Percentiles rank a stretch among this genome's conserved stretches.
Conservation (phyloP, 495 filamentous ascomycete species). For the Durotheca rogersii region DNA sequence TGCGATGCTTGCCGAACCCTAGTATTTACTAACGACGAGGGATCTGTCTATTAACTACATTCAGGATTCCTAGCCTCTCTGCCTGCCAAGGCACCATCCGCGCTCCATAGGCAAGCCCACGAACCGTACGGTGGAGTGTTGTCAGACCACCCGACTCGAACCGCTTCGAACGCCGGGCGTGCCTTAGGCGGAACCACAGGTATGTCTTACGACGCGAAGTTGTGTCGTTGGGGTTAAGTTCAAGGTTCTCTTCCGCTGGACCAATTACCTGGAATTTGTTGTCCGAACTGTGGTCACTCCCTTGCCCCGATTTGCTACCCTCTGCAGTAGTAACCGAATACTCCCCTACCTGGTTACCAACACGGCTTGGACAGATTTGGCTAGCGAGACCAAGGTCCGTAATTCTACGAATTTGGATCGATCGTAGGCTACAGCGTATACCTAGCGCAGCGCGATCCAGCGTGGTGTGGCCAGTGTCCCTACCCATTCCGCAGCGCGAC, state of each 20-base stretch:
- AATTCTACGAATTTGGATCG: constrained; percentile 28
- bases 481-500: constrained; percentile 6
- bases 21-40: too few species aligned
- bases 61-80: neutral
- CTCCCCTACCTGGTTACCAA: constrained; percentile 20
- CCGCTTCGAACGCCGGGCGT: constrained; percentile 8
- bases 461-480: constrained; percentile 2
- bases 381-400: constrained; percentile 14
- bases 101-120: neutral
- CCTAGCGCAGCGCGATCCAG: too few species aligned
- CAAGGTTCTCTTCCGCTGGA: constrained; percentile 12
- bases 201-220: constrained; percentile 16
- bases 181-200: constrained; percentile 3
- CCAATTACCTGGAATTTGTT: constrained; percentile 26
- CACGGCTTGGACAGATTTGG: constrained; percentile 6
- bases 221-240: constrained; percentile 14
- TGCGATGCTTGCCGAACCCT: neutral
- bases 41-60: too few species aligned
- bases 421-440: constrained; percentile 22
- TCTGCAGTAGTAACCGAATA: constrained; percentile 26
- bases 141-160: constrained; percentile 15
- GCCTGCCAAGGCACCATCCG: neutral
- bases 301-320: constrained; percentile 21
- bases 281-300: constrained; percentile 20
- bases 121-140: constrained; percentile 6